phyloP scores from a whole-genome alignment of 768 basidiomycete species.

The Termitomyces sp. region DNA sequence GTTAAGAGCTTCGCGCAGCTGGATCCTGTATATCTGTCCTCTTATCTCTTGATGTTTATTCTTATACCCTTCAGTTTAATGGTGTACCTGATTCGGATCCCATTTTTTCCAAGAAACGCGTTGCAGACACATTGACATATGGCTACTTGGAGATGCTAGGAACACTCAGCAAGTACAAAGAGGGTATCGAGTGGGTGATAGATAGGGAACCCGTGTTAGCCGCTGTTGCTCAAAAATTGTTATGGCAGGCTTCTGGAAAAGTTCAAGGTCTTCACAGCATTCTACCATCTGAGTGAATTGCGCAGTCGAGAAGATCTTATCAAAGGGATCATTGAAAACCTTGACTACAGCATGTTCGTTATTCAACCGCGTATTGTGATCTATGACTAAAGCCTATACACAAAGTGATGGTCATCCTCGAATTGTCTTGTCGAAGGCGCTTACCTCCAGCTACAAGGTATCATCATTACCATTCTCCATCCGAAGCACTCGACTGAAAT shows the following conservation, averaged over 20 bases:
- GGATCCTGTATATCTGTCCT: slow-evolving; percentile 62
- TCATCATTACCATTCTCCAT: slow-evolving; percentile 4
- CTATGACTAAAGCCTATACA: slow-evolving; percentile 1
- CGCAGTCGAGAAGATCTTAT: slow-evolving; percentile 89
- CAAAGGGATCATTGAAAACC: slow-evolving; percentile 82
- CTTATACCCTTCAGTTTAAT: slow-evolving; percentile 47
- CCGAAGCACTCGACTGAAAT: neutral
- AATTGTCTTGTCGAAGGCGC: slow-evolving; percentile 87
- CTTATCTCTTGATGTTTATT: neutral
- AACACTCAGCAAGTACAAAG: slow-evolving; percentile 77
- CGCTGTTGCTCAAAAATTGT: neutral
- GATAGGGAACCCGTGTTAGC: neutral
- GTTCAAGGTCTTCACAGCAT: slow-evolving; percentile 89
- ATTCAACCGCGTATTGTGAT: neutral
- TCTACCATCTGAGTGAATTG: slow-evolving; percentile 92
- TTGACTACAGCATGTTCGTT: slow-evolving; percentile 85
- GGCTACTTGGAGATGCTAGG: slow-evolving; percentile 98
- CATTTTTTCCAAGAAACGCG: slow-evolving; percentile 77
- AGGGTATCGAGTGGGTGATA: slow-evolving; percentile 77
- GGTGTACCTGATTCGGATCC: slow-evolving; percentile 69
- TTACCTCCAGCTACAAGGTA: slow-evolving; percentile 91
- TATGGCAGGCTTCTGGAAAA: slow-evolving; percentile 76
- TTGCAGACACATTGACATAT: slow-evolving; percentile 77
- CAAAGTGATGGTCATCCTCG: slow-evolving; percentile 89
- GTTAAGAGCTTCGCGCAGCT: slow-evolving; percentile 86